Conservation (phyloP, 2,329 filamentous ascomycete species). For the Hypoxylon rubiginosum region DNA sequence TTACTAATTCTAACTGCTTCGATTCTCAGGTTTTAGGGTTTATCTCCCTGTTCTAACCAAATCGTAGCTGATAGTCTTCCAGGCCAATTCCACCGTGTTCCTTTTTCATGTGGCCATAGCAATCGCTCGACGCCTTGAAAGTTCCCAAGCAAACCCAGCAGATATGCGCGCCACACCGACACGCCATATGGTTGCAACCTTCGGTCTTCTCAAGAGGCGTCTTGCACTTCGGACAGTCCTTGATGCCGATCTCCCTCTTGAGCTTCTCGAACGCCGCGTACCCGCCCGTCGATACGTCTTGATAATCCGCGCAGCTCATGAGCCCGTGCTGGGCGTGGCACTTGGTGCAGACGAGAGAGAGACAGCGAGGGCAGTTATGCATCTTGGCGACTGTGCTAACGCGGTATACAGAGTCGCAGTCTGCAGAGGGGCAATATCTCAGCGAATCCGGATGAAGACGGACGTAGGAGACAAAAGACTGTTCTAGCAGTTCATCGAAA, state of each 20-base stretch:
- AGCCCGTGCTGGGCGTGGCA: slow-evolving; percentile 54
- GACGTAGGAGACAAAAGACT: slow-evolving; percentile 55
- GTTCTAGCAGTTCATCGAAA: slow-evolving; percentile 56
- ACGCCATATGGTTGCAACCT: slow-evolving; percentile 64
- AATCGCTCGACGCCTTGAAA: slow-evolving; percentile 47
- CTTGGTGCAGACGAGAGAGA: slow-evolving; percentile 52
- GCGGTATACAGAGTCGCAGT: slow-evolving; percentile 60
- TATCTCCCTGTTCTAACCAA: too few relatives aligned
- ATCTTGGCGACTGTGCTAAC: slow-evolving; percentile 20
- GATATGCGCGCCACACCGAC: slow-evolving; percentile 59
- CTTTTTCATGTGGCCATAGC: slow-evolving; percentile 48
- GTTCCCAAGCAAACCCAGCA: slow-evolving; percentile 62
- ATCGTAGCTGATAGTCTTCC: neutral
- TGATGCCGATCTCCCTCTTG: slow-evolving; percentile 55
- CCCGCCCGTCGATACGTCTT: slow-evolving; percentile 45
- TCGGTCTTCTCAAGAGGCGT: slow-evolving; percentile 58
- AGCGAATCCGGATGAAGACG: slow-evolving; percentile 51
- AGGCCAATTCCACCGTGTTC: slow-evolving; percentile 18
- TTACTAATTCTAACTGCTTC: too few relatives aligned
- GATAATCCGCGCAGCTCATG: slow-evolving; percentile 54
- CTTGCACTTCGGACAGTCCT: slow-evolving; percentile 58
- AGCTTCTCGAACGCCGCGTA: slow-evolving; percentile 46
- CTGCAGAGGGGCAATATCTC: slow-evolving; percentile 59
- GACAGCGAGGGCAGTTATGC: slow-evolving; percentile 56
- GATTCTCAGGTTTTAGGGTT: too few relatives aligned